Evolutionary conservation across 495 filamentous ascomycete genomes (phyloP).

Genomic region (Geopyxis carbonaria): DNA sequence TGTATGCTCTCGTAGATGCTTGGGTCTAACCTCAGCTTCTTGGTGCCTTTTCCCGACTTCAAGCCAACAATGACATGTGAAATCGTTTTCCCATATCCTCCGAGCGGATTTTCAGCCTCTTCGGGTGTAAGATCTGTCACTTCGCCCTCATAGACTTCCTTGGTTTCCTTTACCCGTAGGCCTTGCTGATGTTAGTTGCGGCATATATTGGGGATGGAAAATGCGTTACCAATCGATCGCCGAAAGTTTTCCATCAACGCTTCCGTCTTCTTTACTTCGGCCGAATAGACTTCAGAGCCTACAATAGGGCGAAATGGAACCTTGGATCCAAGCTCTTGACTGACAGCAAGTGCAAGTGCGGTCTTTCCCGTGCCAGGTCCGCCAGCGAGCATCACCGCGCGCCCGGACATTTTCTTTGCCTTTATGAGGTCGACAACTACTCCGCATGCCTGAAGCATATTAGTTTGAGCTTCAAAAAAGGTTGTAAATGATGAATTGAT

Average conservation of each 20-base stretch:
- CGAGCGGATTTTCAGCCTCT: slow-evolving; percentile 59
- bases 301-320: slow-evolving; percentile 93
- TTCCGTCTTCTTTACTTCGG: slow-evolving; percentile 98
- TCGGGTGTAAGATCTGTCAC: slow-evolving; percentile 5
- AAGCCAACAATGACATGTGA: slow-evolving; percentile 7
- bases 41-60: slow-evolving; percentile 81
- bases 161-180: slow-evolving; percentile 71
- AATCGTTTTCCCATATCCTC: slow-evolving; percentile 92
- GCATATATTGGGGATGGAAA: background rate
- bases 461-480: background rate
- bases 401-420: slow-evolving; percentile 91
- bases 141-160: slow-evolving; percentile 5
- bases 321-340: slow-evolving; percentile 80
- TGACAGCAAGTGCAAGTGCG: slow-evolving; percentile 97
- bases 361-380: slow-evolving; percentile 98
- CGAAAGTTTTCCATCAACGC: slow-evolving; percentile 94
- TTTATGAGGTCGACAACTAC: slow-evolving; percentile 97
- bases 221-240: slow-evolving; percentile 74
- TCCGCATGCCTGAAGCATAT: slow-evolving; percentile 32
- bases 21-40: slow-evolving; percentile 95
- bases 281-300: slow-evolving; percentile 88
- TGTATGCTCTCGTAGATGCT: slow-evolving; percentile 98
- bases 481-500: background rate
- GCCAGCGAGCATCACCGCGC: slow-evolving; percentile 86
- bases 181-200: slow-evolving; percentile 57